Evolutionary conservation across 225 moss, liverwort and hornwort genomes (phyloP).

Genomic region (Antitrichia curtipendula): DNA sequence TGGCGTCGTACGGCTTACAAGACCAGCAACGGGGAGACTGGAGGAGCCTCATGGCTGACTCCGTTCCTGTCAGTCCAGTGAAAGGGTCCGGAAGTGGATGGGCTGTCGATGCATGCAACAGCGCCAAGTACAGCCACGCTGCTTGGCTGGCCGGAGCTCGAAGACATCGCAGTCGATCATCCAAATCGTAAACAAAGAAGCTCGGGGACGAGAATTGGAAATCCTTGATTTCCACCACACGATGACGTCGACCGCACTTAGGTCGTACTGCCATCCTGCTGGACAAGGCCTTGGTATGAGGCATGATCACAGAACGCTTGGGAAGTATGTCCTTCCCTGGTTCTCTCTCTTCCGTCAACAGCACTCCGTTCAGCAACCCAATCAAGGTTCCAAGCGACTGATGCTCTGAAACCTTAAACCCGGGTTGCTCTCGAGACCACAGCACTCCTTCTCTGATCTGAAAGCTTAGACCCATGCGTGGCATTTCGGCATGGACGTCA

Average conservation of each 20-base stretch:
- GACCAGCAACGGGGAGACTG: conserved; percentile 29
- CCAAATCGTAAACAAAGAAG: conserved; percentile 12
- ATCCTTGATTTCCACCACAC: neutral
- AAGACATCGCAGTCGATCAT: conserved; percentile 13
- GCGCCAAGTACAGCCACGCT: conserved; percentile 27
- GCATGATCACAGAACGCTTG: neutral
- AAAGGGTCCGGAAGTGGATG: conserved; percentile 26
- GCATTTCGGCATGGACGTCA: neutral
- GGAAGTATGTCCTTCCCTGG: neutral
- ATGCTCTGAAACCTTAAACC: neutral
- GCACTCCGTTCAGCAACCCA: neutral
- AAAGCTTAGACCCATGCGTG: conserved; percentile 3
- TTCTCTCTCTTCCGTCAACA: neutral
- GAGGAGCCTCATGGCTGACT: conserved; percentile 27
- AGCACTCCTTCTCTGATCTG: neutral
- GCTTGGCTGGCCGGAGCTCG: conserved; percentile 9
- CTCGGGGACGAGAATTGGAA: neutral
- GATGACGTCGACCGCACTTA: neutral
- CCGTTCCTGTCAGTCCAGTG: conserved; percentile 22
- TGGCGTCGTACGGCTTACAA: neutral
- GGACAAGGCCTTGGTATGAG: neutral
- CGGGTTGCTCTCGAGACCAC: conserved; percentile 7
- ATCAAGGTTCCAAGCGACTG: conserved; percentile 2
- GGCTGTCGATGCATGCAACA: conserved; percentile 12
- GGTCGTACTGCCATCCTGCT: neutral